Conservation (phyloP, 2,329 filamentous ascomycete genomes). For the Scorias spongiosa region DNA sequence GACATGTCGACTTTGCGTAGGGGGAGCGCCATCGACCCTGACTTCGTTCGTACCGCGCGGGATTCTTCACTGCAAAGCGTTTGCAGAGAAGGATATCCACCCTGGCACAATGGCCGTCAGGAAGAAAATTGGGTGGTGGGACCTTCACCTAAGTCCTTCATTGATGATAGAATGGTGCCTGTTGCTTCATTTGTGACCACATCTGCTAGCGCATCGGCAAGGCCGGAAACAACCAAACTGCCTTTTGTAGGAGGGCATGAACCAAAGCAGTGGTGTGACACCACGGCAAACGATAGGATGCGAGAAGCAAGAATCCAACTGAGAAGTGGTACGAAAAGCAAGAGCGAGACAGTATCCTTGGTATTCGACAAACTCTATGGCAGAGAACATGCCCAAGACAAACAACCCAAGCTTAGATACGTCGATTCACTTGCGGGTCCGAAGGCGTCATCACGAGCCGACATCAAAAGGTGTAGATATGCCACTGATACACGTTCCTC, state of each 20-base stretch:
- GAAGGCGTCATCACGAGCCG: too few species aligned
- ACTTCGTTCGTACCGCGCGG: not conserved
- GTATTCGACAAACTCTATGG: not conserved
- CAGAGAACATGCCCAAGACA: too few species aligned
- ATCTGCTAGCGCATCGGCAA: not conserved
- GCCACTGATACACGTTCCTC: too few species aligned
- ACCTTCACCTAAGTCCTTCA: not conserved
- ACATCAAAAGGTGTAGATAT: too few species aligned
- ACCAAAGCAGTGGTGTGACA: not conserved
- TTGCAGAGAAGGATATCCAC: not conserved
- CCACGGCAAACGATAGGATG: not conserved
- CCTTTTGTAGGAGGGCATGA: not conserved
- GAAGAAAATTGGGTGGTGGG: not conserved
- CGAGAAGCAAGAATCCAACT: not conserved
- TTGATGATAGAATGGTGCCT: not conserved
- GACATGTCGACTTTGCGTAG: not conserved
- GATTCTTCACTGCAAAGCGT: not conserved
- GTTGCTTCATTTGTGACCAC: not conserved
- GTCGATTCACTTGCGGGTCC: too few species aligned
- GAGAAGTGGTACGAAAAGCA: not conserved
- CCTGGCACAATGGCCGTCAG: not conserved
- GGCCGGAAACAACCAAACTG: not conserved
- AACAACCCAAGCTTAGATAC: too few species aligned
- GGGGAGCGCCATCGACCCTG: not conserved
- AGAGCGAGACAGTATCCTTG: not conserved